These are phyloP conservation scores for Colletotrichum scovillei DNA, from an alignment of 2,329 filamentous ascomycete genomes.

Conservation along the genomic window DNA sequence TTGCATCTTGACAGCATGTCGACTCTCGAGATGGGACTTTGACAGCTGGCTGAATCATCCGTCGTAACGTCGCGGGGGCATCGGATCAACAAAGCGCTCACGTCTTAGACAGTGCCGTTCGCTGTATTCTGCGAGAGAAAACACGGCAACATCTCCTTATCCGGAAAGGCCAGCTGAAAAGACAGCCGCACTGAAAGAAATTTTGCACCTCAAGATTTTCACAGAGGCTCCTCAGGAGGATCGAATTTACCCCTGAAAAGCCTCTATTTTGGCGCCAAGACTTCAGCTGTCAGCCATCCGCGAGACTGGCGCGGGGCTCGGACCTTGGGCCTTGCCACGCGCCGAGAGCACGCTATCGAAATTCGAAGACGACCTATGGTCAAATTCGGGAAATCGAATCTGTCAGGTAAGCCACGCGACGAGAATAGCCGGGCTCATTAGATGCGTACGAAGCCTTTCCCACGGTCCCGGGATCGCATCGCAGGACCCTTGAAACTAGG, in stretches of 20 bases:
- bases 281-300: slow-evolving; percentile 21
- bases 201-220: not conserved
- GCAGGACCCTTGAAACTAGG: not conserved
- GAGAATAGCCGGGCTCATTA: not conserved
- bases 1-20: not conserved
- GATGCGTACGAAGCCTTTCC: slow-evolving; percentile 2
- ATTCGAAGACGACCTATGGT: not conserved
- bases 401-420: not conserved
- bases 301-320: slow-evolving; percentile 10
- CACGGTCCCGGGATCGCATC: not conserved
- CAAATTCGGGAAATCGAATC: not conserved
- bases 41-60: not conserved
- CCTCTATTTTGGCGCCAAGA: slow-evolving; percentile 10
- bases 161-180: not conserved
- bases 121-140: too few species aligned
- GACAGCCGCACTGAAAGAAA: not conserved
- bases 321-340: slow-evolving; percentile 18
- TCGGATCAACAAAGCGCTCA: not conserved
- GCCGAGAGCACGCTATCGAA: slow-evolving; percentile 19
- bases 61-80: not conserved
- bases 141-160: not conserved
- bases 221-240: not conserved
- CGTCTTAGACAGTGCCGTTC: not conserved
- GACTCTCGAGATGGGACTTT: not conserved
- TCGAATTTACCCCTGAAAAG: slow-evolving; percentile 22